These are phyloP conservation scores for Coprinellus aureogranulatus DNA, from an alignment of 768 basidiomycete genomes.

Conservation along the genomic window DNA sequence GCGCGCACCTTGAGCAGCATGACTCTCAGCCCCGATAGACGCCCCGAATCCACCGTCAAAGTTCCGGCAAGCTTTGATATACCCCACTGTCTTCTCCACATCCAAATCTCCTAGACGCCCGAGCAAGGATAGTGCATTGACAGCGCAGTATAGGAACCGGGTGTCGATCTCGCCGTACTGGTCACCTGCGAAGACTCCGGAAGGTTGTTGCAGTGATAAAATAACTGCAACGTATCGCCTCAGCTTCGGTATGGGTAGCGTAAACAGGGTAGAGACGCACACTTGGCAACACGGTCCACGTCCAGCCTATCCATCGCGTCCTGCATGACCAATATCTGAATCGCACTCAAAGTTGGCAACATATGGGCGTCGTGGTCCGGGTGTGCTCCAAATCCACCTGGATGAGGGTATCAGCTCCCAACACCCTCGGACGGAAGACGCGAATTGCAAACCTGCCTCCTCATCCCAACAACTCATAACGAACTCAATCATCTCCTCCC, in stretches of 20 bases:
- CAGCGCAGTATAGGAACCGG: constrained; percentile 86
- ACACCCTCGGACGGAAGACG: background rate
- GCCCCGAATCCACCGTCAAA: constrained; percentile 96
- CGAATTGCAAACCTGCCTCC: constrained; percentile 57
- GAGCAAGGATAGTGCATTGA: constrained; percentile 78
- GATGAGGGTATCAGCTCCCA: background rate
- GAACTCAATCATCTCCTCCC: constrained; percentile 82
- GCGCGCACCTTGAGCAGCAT: constrained; percentile 78
- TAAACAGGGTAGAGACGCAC: constrained; percentile 40
- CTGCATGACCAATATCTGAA: constrained; percentile 88
- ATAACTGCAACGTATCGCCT: constrained; percentile 57
- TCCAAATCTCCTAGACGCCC: constrained; percentile 71
- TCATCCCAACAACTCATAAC: constrained; percentile 97
- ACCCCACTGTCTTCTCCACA: constrained; percentile 61
- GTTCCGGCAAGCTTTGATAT: constrained; percentile 79
- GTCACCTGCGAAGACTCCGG: constrained; percentile 90
- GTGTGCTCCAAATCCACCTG: constrained; percentile 90
- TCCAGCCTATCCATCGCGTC: constrained; percentile 75
- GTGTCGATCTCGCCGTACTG: constrained; percentile 90
- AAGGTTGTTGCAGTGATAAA: constrained; percentile 76
- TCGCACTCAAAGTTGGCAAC: constrained; percentile 81
- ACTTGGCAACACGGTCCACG: constrained; percentile 66
- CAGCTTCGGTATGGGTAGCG: background rate
- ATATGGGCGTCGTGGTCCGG: constrained; percentile 93
- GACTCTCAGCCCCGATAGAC: constrained; percentile 83